Percentiles rank a stretch among this genome's conserved stretches.
These are phyloP conservation scores for Erigeron philadelphicus DNA, from an alignment of 140 eudicot species.

Conservation along the genomic window DNA sequence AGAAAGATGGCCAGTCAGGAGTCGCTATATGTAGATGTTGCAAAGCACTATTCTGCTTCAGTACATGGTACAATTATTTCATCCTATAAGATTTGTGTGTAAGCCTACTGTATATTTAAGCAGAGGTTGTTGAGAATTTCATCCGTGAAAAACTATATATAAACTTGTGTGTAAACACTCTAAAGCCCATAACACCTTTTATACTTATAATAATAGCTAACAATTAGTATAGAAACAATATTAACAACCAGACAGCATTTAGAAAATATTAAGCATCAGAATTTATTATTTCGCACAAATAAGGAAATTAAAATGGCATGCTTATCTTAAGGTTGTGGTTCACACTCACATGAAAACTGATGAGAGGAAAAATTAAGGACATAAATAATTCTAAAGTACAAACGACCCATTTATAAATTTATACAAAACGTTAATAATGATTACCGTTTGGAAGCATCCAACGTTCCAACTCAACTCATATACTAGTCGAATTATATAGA, in stretches of 20 bases:
- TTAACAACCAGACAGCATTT: neutral
- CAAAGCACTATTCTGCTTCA: neutral
- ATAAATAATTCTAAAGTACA: no score
- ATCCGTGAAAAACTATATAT: neutral
- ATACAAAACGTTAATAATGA: no score
- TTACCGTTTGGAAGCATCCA: no score
- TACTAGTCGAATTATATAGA: neutral
- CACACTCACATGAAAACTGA: neutral
- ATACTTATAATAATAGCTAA: neutral
- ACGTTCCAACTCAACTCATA: no score
- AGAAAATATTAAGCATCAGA: neutral
- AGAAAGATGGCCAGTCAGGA: neutral
- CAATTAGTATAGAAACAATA: neutral
- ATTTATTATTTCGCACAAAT: neutral
- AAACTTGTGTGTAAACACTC: neutral
- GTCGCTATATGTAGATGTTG: neutral
- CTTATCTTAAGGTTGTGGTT: neutral
- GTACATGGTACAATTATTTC: neutral
- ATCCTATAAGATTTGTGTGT: neutral
- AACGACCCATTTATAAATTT: no score
- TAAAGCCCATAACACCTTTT: neutral
- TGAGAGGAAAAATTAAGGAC: no score
- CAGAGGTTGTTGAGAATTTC: neutral
- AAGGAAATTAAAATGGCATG: neutral
- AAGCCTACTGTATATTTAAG: neutral